phyloP scores from a whole-genome alignment of 805 yeast species.

The Starmerella scarabaei region DNA sequence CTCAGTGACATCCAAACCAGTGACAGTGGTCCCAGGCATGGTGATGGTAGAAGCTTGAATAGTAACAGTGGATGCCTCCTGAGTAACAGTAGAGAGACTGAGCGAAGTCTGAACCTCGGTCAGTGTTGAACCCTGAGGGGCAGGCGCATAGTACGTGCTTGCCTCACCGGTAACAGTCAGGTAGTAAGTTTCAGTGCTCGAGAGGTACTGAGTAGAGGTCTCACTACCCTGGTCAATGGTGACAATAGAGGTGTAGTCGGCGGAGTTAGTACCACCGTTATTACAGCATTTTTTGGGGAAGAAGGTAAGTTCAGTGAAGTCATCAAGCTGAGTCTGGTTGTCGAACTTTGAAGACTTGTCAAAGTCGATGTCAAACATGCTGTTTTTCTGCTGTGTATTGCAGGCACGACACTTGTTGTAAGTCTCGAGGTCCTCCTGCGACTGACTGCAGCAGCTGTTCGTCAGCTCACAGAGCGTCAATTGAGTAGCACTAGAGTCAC shows the following conservation, averaged over 20 bases:
- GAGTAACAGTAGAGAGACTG: not conserved
- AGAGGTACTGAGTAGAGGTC: not conserved
- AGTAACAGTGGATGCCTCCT: conserved; percentile 5
- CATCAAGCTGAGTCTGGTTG: conserved; percentile 12
- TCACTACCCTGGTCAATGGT: conserved; percentile 6
- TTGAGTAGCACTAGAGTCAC: conserved; percentile 12
- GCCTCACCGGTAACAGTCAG: conserved; percentile 8
- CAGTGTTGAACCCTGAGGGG: conserved; percentile 2
- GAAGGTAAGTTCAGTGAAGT: conserved; percentile 17
- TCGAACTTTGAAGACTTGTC: conserved; percentile 10
- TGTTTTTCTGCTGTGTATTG: conserved; percentile 8
- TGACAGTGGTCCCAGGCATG: conserved; percentile 1
- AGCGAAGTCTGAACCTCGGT: not conserved
- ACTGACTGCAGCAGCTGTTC: conserved; percentile 5
- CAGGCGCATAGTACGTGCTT: conserved; percentile 8
- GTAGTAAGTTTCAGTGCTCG: conserved; percentile 7
- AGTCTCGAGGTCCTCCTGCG: conserved; percentile 3
- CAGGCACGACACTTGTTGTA: conserved; percentile 16
- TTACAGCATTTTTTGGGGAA: conserved; percentile 9
- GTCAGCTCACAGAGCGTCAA: conserved; percentile 10
- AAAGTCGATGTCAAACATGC: conserved; percentile 13
- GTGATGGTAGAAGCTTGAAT: conserved; percentile 7
- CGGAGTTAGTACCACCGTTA: not conserved
- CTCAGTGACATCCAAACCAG: not conserved
- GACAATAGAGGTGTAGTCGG: not conserved